These are phyloP conservation scores for Chlamydomonas reinhardtii DNA, from an alignment of 163 green algal genomes.

Conservation along the genomic window DNA sequence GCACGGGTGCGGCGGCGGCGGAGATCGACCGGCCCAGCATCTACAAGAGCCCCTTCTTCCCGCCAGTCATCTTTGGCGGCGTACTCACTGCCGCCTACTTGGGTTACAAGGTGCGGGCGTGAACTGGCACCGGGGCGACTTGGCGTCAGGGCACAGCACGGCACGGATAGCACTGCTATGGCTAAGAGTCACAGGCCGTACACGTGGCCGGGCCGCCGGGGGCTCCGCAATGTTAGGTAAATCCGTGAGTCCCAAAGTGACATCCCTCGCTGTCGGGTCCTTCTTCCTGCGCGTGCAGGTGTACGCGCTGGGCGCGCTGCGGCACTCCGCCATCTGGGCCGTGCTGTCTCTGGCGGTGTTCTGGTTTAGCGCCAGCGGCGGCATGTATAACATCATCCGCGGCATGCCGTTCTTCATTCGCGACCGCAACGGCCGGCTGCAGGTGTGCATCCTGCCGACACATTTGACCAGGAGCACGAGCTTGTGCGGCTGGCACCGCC, in stretches of 20 bases:
- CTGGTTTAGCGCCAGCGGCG: constrained; percentile 80
- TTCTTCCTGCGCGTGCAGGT: no score
- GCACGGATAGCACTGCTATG: no score
- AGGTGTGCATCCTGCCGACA: constrained; percentile 12
- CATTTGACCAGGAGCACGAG: no score
- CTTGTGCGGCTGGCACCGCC: no score
- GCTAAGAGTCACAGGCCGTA: no score
- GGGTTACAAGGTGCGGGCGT: constrained; percentile 52
- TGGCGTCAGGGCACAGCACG: no score
- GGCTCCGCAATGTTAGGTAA: no score
- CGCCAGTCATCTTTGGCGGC: constrained; percentile 61
- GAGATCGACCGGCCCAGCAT: constrained; percentile 68
- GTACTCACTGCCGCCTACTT: constrained; percentile 53
- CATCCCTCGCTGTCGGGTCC: no score
- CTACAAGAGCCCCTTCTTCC: constrained; percentile 71
- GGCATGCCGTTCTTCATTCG: constrained; percentile 76
- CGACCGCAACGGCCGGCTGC: constrained; percentile 52
- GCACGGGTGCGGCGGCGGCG: constrained; percentile 55
- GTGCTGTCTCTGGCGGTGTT: constrained; percentile 70
- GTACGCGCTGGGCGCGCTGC: constrained; percentile 69
- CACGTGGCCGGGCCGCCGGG: no score
- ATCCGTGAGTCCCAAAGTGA: no score
- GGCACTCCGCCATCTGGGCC: constrained; percentile 59
- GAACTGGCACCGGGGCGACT: no score
- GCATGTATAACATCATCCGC: constrained; percentile 95